These are phyloP conservation scores for Jaltomata sinuosa DNA, from an alignment of 257 asterid genomes.

Conservation along the genomic window DNA sequence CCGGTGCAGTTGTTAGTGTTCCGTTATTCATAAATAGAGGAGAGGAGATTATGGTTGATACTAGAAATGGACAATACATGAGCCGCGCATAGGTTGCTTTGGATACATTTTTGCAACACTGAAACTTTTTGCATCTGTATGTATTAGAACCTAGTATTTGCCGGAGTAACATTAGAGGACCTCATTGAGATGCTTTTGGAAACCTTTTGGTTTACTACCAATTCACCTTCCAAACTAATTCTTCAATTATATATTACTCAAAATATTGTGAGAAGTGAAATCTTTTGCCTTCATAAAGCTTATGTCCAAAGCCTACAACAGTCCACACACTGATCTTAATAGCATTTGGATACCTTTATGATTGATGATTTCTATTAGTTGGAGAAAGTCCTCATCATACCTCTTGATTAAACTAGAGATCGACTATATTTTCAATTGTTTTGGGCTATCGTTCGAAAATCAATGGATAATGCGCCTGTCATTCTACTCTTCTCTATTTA, in stretches of 20 bases:
- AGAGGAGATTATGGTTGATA: constrained; percentile 61
- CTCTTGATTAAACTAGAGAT: neutral
- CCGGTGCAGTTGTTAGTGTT: constrained; percentile 85
- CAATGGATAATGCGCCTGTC: neutral
- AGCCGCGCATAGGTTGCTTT: constrained; percentile 57
- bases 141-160: neutral
- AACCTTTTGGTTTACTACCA: neutral
- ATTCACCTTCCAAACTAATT: neutral
- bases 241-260: neutral
- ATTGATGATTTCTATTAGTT: neutral
- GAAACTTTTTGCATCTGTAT: neutral
- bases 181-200: neutral
- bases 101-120: constrained; percentile 4
- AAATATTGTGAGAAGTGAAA: neutral
- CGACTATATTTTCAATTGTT: neutral
- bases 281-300: neutral
- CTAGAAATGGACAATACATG: constrained; percentile 95
- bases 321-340: neutral
- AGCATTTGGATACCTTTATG: neutral
- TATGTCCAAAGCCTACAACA: neutral
- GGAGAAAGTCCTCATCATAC: neutral
- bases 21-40: constrained; percentile 73
- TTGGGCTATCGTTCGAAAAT: neutral
- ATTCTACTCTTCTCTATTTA: neutral
- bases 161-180: neutral